These are phyloP conservation scores for Zarea fungicola DNA, from an alignment of 2,329 filamentous ascomycete species.

Conservation along the genomic window DNA sequence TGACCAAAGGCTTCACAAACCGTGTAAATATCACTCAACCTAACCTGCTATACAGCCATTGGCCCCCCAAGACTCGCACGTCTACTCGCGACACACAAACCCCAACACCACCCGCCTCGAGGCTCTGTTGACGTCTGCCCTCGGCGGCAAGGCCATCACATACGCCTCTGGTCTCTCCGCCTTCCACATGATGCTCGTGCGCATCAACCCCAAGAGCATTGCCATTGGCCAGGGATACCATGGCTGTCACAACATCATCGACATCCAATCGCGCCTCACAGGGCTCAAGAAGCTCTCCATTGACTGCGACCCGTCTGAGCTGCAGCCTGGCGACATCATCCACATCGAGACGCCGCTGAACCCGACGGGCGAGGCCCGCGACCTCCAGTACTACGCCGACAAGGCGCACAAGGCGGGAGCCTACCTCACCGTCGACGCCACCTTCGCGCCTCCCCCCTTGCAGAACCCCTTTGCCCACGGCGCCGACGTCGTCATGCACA, in stretches of 20 bases:
- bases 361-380: slow-evolving; percentile 74
- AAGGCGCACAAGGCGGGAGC: slow-evolving; percentile 70
- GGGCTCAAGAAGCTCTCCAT: slow-evolving; percentile 69
- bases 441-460: slow-evolving; percentile 85
- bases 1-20: slow-evolving; percentile 12
- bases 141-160: slow-evolving; percentile 65
- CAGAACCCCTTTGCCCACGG: slow-evolving; percentile 79
- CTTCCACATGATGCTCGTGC: slow-evolving; percentile 82
- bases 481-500: slow-evolving; percentile 86
- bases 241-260: slow-evolving; percentile 83
- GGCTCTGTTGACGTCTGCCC: slow-evolving; percentile 67
- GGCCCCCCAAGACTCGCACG: slow-evolving; percentile 55
- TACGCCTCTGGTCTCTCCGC: slow-evolving; percentile 84
- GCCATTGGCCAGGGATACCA: slow-evolving; percentile 86
- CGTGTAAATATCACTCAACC: too few relatives aligned
- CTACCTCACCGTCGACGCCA: slow-evolving; percentile 78
- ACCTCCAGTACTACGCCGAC: slow-evolving; percentile 66
- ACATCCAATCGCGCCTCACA: slow-evolving; percentile 67
- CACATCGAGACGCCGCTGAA: slow-evolving; percentile 94
- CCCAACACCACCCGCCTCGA: slow-evolving; percentile 85
- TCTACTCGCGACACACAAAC: slow-evolving; percentile 77
- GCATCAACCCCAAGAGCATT: slow-evolving; percentile 75
- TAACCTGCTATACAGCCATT: slow-evolving; percentile 44
- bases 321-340: slow-evolving; percentile 75
- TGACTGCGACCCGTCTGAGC: slow-evolving; percentile 57